Conservation (phyloP, 495 filamentous ascomycete genomes). For the Parmelia sp. region DNA sequence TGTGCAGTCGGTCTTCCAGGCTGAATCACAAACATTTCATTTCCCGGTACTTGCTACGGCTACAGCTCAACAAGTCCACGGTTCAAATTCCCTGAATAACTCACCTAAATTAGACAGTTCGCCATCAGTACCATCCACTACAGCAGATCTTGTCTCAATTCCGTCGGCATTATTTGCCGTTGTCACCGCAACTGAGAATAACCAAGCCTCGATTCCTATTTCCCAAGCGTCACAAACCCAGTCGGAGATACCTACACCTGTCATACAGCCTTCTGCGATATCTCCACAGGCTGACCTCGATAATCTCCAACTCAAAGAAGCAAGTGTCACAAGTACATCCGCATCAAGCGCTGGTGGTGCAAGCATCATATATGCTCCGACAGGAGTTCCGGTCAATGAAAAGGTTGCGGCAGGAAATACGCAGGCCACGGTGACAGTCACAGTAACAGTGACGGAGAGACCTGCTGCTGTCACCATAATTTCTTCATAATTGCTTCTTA, state of each 20-base stretch:
- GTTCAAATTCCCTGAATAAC: not conserved
- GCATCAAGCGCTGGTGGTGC: not conserved
- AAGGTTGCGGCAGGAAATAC: not conserved
- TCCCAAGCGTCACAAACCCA: not conserved
- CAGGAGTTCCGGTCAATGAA: not conserved
- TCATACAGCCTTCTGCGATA: not conserved
- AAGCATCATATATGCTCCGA: not conserved
- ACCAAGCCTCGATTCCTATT: not conserved
- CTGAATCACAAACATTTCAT: not conserved
- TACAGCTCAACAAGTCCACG: constrained; percentile 1
- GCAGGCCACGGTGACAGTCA: constrained; percentile 8
- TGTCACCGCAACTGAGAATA: not conserved
- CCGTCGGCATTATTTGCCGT: not conserved
- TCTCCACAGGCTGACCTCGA: not conserved
- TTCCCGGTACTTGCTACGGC: not conserved
- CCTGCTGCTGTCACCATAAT: not conserved
- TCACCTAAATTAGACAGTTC: not conserved
- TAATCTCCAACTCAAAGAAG: not conserved
- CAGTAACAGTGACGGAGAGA: constrained; percentile 19
- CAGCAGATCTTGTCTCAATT: not conserved
- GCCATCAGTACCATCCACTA: not conserved
- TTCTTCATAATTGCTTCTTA: not conserved
- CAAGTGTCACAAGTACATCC: not conserved
- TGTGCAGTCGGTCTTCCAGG: not conserved
- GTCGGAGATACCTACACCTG: not conserved